Evolutionary conservation across 1,284 basidiomycete species (phyloP).

Genomic region (Melampsora occidentalis): DNA sequence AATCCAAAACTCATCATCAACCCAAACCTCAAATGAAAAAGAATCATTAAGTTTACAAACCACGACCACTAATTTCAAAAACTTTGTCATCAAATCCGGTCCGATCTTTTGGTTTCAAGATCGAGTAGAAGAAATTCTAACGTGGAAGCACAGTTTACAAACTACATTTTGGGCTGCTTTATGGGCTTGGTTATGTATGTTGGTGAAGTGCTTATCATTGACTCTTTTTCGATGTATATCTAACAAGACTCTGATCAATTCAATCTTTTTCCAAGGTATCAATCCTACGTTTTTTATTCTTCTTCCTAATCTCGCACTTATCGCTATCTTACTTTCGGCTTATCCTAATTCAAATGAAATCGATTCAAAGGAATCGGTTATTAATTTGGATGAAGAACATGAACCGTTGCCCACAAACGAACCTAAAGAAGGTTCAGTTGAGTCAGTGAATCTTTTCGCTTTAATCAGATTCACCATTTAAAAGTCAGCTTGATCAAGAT

Average conservation of each 20-base stretch:
- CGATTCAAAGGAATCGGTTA: constrained; percentile 3
- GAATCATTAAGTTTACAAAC: constrained; percentile 34
- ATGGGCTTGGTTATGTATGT: constrained; percentile 37
- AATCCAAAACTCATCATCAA: neutral
- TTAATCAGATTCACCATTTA: constrained; percentile 44
- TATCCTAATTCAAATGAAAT: constrained; percentile 24
- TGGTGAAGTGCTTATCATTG: neutral
- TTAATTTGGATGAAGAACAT: neutral
- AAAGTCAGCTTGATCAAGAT: constrained; percentile 45
- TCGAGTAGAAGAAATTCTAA: constrained; percentile 15
- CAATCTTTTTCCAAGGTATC: constrained; percentile 5
- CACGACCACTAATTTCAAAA: constrained; percentile 38
- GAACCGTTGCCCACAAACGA: constrained; percentile 16
- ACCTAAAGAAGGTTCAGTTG: constrained; percentile 35
- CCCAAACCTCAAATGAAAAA: constrained; percentile 26
- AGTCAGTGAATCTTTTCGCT: constrained; percentile 45
- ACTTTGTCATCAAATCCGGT: constrained; percentile 35
- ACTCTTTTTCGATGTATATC: neutral
- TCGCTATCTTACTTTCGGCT: constrained; percentile 28
- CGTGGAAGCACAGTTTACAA: constrained; percentile 13
- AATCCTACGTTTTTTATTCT: constrained; percentile 22
- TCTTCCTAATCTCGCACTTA: constrained; percentile 23
- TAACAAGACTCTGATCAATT: neutral
- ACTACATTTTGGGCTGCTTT: constrained; percentile 24
- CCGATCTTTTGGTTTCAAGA: constrained; percentile 34